Evolutionary conservation across 306 rosid genomes (phyloP), one percentile per base, ranked within the genome.

Genomic region (Senna siamea): DNA sequence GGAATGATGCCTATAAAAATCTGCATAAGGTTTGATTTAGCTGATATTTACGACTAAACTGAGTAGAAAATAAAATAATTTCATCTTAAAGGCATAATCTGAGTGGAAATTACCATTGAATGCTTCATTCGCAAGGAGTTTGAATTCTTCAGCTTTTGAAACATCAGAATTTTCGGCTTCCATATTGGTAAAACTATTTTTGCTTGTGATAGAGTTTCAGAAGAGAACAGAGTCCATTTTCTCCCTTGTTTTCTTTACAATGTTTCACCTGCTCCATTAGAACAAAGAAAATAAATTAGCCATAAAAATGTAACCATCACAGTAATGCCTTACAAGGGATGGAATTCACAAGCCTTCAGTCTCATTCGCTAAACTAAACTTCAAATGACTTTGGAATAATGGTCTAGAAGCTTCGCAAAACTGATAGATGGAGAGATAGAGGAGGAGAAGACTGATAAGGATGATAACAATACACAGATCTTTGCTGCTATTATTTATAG

Each of bases 81-180:
- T 34, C 54, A 17, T 6, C 72, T 43, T 20, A 30, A 66, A 9
- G 46, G 34, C 52, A 51, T 37, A 17, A 51, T 63, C 66, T 40
- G 56, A 48, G 66, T 50, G 72, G 44, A 58, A 66, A 73, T 76
- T 79, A 92, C 99, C 97, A 52, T 84, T 76, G 80, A 89, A 94
- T 73, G 96, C 96, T 75, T 88, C 87, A 72, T 94, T 94, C 35
- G 99, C 99, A 55, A 74, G 93, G 62, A 78, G 22, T 67, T 94
- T 95, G 76, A 88, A 23, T 84, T 92, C 92, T 83, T 94, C 99
- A 19, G 97, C 96, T 62, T 75, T 89, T 1, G 82, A 73, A 53
- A 72, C 62, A 23, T 90, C 77, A 19, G 91, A 82, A 38, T 80
- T 86, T 19, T 80, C 79, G 41, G 81, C 19, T 83, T 85, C 93